Percentiles rank a stretch among this genome's conserved stretches.
Evolutionary conservation across 768 basidiomycete species (phyloP).

Genomic region (Fibroporia radiculosa): DNA sequence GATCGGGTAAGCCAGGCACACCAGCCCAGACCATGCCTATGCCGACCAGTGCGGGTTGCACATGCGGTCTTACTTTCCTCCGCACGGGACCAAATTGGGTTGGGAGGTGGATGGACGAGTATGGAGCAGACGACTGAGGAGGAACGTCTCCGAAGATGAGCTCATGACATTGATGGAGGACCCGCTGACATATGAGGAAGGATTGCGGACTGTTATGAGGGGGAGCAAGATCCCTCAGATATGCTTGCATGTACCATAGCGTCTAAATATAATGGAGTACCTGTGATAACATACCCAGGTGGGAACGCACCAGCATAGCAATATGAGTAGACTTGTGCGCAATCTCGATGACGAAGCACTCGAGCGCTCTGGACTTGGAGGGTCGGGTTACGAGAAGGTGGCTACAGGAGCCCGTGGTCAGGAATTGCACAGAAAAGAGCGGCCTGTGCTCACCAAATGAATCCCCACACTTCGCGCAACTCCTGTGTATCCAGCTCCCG

Average conservation of each 20-base stretch:
- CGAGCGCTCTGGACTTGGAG: constrained; percentile 85
- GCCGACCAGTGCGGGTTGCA: constrained; percentile 75
- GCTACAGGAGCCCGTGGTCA: constrained; percentile 33
- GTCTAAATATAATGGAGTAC: constrained; percentile 46
- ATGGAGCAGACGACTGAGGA: constrained; percentile 56
- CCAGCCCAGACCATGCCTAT: constrained; percentile 78
- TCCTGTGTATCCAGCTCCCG: constrained; percentile 59
- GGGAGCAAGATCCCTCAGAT: constrained; percentile 70
- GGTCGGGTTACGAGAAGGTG: constrained; percentile 92
- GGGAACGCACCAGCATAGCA: constrained; percentile 79
- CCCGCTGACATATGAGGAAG: constrained; percentile 87
- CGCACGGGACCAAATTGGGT: constrained; percentile 40
- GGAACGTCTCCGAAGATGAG: constrained; percentile 92
- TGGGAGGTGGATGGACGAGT: constrained; percentile 49
- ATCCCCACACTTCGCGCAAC: constrained; percentile 82
- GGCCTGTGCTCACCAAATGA: constrained; percentile 57
- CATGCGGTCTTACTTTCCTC: constrained; percentile 64
- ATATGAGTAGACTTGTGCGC: constrained; percentile 91
- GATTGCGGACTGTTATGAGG: constrained; percentile 57
- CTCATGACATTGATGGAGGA: constrained; percentile 87
- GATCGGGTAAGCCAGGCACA: constrained; percentile 62
- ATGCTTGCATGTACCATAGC: constrained; percentile 98
- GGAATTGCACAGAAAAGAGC: constrained; percentile 3
- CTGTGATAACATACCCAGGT: background rate
- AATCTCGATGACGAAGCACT: constrained; percentile 86